phyloP scores from a whole-genome alignment of 2,329 filamentous ascomycete species.

The Apiospora phragmitis region DNA sequence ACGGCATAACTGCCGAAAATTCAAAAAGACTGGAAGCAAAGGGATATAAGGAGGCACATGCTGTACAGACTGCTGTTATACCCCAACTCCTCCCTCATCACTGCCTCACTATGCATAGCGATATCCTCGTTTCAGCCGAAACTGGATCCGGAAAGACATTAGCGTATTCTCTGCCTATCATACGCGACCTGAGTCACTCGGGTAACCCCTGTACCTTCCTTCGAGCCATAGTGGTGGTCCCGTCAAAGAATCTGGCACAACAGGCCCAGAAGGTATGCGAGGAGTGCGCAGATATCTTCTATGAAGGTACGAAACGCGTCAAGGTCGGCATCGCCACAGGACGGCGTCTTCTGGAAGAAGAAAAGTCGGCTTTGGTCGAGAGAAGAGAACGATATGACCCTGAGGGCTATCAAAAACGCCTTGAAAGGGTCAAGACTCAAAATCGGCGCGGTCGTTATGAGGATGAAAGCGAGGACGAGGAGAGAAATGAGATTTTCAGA shows the following conservation, averaged over 20 bases:
- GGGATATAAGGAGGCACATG: slow-evolving; percentile 71
- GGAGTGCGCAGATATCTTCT: slow-evolving; percentile 65
- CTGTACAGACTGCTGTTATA: slow-evolving; percentile 77
- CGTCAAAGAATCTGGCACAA: slow-evolving; percentile 85
- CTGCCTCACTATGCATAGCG: slow-evolving; percentile 63
- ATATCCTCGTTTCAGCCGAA: slow-evolving; percentile 86
- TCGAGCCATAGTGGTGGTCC: slow-evolving; percentile 81
- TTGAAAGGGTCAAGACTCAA: slow-evolving; percentile 46
- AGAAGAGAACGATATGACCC: slow-evolving; percentile 63
- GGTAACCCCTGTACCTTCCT: slow-evolving; percentile 60
- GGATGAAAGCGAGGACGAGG: slow-evolving; percentile 35
- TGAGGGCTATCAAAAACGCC: slow-evolving; percentile 44
- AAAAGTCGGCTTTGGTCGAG: slow-evolving; percentile 49
- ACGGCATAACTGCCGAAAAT: slow-evolving; percentile 64
- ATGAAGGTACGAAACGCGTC: slow-evolving; percentile 60
- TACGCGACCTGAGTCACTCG: slow-evolving; percentile 70
- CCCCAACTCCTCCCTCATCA: slow-evolving; percentile 72
- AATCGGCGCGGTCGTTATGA: slow-evolving; percentile 29
- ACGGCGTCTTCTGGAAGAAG: slow-evolving; percentile 70
- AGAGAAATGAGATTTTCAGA: slow-evolving; percentile 26
- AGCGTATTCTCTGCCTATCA: slow-evolving; percentile 84
- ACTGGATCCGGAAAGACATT: slow-evolving; percentile 96
- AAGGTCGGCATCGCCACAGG: slow-evolving; percentile 83
- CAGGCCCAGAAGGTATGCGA: slow-evolving; percentile 82
- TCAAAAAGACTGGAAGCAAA: slow-evolving; percentile 65